Base-by-base conservation (phyloP, 2,329 filamentous ascomycete genomes). In the Venturia oleaginea region DNA sequence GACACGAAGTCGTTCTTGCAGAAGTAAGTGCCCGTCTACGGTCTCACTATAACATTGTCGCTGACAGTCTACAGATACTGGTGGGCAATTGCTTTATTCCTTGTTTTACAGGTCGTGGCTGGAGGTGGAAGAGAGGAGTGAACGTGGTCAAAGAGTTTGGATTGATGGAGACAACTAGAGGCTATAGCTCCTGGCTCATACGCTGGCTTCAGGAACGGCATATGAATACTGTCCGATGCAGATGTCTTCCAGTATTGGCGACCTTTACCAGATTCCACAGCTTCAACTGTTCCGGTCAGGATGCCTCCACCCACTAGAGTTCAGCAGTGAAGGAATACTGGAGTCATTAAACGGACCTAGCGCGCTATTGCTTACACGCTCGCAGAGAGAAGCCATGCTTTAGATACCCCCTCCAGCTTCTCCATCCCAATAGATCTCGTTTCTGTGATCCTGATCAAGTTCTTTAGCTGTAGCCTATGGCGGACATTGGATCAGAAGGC, bases 1-100 rank as follows among this genome's bases (percentile, higher is more conserved):
- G 77, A 82, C 6, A 76, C 81, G 70, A 81, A 81, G 75, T 74
- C 73, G 3, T 81, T 82, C 67, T 70, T 82, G 67, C 79, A 81
- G 68, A 82, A 82, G 79, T 81, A 68, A 68, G 77, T 74, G 34
- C n/a, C 61, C 2, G 37, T 59, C 22, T 11, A 17, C 7, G 13
- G 15, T 24, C 32, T n/a, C 40, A 27, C 10, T 15, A 27, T 15
- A 22, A 62, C n/a, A 32, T 11, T 48, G 13, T 42, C 46, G 15
- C 37, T 59, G 62, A 61, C 37, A 42, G 11, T 51, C 32, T 51
- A 55, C 68, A 81, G 79, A 68, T 81, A 81, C 67, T 81, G 79
- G 79, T 81, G 79, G 79, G 77, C 74, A 6, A 75, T 81, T 68
- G 78, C 72, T 2, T 68, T 80, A 13, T 80, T 81, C 70, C 51